These are phyloP conservation scores for Smithsoniella earleae DNA, from an alignment of 163 green algal species.

Conservation along the genomic window DNA sequence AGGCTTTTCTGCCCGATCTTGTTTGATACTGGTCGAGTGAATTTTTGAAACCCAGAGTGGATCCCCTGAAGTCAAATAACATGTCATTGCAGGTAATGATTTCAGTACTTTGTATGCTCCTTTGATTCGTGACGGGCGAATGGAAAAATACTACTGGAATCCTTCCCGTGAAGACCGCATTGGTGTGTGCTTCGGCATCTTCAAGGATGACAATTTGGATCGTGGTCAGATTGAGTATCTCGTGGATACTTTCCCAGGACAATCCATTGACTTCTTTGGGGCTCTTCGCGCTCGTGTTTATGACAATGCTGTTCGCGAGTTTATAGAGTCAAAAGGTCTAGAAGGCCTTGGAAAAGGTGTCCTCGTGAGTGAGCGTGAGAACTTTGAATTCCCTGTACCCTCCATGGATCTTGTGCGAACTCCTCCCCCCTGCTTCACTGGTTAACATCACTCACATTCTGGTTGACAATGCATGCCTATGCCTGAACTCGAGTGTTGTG, in stretches of 20 bases:
- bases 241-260: constrained; percentile 92
- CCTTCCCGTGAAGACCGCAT: constrained; percentile 90
- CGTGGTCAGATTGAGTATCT: constrained; percentile 67
- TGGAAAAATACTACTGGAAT: constrained; percentile 99
- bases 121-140: constrained; percentile 96
- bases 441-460: background rate
- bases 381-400: constrained; percentile 27
- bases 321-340: background rate
- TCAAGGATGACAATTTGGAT: constrained; percentile 68
- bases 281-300: constrained; percentile 91
- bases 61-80: too few species aligned
- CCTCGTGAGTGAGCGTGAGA: constrained; percentile 11
- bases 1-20: too few species aligned
- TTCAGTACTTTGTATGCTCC: constrained; percentile 98
- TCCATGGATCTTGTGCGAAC: constrained; percentile 20
- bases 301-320: constrained; percentile 53
- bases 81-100: constrained; percentile 73
- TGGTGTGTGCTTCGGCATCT: constrained; percentile 96
- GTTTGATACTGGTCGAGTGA: too few species aligned
- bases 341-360: constrained; percentile 22
- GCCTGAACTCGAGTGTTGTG: background rate
- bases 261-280: constrained; percentile 99
- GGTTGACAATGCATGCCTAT: background rate
- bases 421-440: background rate
- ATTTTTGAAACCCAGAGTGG: too few species aligned